phyloP scores from a whole-genome alignment of 495 filamentous ascomycete genomes.

The Articulospora tetracladia region DNA sequence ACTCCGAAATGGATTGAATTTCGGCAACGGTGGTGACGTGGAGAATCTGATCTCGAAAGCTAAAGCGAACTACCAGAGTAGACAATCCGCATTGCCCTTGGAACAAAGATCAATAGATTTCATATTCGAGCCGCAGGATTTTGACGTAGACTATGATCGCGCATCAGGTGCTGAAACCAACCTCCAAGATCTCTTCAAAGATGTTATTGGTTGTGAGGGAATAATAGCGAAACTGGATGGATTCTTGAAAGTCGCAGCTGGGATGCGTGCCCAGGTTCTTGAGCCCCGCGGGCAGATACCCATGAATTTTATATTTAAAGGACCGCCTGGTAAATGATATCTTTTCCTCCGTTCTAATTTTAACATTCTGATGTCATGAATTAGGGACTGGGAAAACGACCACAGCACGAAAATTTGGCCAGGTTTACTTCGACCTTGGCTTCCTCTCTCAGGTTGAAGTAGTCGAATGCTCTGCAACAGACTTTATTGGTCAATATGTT shows the following conservation, averaged over 20 bases:
- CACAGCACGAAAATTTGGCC: conserved; percentile 39
- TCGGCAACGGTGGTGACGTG: conserved; percentile 53
- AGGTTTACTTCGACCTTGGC: conserved; percentile 42
- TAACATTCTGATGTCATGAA: background rate
- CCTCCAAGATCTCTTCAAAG: conserved; percentile 56
- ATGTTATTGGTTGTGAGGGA: conserved; percentile 61
- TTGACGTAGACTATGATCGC: conserved; percentile 65
- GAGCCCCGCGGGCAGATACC: conserved; percentile 57
- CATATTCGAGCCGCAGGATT: conserved; percentile 56
- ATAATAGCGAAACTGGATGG: conserved; percentile 54
- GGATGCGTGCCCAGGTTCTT: conserved; percentile 43
- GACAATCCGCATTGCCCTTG: conserved; percentile 13
- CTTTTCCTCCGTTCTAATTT: background rate
- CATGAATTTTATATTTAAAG: conserved; percentile 60
- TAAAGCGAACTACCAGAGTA: conserved; percentile 11
- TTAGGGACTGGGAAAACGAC: conserved; percentile 46
- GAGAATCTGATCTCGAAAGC: conserved; percentile 27
- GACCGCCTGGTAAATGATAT: conserved; percentile 42
- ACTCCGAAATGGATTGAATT: conserved; percentile 43
- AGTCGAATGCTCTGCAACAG: conserved; percentile 36
- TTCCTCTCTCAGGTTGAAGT: conserved; percentile 35
- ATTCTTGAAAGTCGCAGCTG: conserved; percentile 52
- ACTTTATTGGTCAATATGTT: conserved; percentile 39
- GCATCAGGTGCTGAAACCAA: conserved; percentile 45
- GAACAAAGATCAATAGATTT: conserved; percentile 6